Conservation (phyloP, 805 yeast genomes). For the Wickerhamomyces subpelliculosus region DNA sequence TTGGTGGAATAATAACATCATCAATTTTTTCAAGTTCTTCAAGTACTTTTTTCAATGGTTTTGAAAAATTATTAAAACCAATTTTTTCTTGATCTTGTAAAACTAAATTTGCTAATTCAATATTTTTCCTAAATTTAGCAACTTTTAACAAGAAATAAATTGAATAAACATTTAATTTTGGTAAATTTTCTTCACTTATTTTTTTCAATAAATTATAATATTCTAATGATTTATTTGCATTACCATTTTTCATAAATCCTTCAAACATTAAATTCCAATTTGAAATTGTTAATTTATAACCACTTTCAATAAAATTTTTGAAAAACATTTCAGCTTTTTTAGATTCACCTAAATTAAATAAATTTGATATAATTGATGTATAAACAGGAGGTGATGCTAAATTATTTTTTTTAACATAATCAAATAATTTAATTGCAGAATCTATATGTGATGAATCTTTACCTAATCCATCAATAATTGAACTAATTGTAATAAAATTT, state of each 20-base stretch:
- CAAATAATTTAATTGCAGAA: conserved; percentile 46
- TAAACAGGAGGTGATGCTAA: conserved; percentile 31
- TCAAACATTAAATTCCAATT: conserved; percentile 21
- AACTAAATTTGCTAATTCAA: conserved; percentile 14
- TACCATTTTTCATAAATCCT: conserved; percentile 12
- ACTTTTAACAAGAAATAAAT: conserved; percentile 14
- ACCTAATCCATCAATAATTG: conserved; percentile 48
- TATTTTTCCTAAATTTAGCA: conserved; percentile 11
- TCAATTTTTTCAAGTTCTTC: conserved; percentile 1
- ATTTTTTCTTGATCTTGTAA: conserved; percentile 7
- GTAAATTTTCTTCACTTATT: not conserved
- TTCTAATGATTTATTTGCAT: conserved; percentile 8
- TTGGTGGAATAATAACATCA: conserved; percentile 11
- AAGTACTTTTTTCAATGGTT: conserved; percentile 5
- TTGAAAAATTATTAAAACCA: conserved; percentile 2
- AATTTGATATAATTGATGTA: conserved; percentile 42
- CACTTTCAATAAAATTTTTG: conserved; percentile 27
- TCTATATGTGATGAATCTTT: conserved; percentile 37
- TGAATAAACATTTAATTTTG: conserved; percentile 11
- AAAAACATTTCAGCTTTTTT: conserved; percentile 28
- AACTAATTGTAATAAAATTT: conserved; percentile 41
- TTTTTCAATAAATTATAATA: conserved; percentile 9
- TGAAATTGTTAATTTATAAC: conserved; percentile 3
- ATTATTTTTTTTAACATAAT: conserved; percentile 29
- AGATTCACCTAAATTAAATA: conserved; percentile 35